These are phyloP conservation scores for Solanum sitiens DNA, from an alignment of 257 asterid species.

Conservation along the genomic window DNA sequence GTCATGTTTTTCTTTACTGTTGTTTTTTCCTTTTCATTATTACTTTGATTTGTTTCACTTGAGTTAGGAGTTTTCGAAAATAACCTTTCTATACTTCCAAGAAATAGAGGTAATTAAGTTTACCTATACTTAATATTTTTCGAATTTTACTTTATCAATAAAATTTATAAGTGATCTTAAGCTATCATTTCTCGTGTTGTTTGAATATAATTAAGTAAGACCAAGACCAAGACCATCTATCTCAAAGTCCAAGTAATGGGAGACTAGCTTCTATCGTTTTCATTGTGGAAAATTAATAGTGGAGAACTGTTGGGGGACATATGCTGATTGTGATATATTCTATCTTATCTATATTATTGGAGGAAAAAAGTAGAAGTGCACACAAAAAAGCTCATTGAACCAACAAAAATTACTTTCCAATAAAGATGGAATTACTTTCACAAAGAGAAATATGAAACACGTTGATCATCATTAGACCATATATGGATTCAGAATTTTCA, in stretches of 20 bases:
- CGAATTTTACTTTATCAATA: too few relatives aligned
- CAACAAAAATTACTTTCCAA: neutral
- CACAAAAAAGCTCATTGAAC: neutral
- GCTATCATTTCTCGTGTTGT: too few relatives aligned
- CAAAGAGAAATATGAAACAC: neutral
- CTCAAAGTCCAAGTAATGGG: neutral
- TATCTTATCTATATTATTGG: neutral
- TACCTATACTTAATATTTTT: fast-evolving
- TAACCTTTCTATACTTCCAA: too few relatives aligned
- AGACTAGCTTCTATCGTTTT: neutral
- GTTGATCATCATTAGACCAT: neutral
- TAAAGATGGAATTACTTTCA: neutral
- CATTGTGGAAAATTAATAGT: neutral
- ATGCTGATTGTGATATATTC: neutral
- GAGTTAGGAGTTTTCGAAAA: too few relatives aligned
- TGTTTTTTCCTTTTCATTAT: too few relatives aligned
- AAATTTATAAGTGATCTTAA: too few relatives aligned
- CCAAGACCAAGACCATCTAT: neutral
- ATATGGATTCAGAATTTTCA: too few relatives aligned
- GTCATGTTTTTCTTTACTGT: too few relatives aligned
- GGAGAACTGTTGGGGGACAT: neutral
- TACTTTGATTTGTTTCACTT: too few relatives aligned
- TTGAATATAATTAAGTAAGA: neutral
- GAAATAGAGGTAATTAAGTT: too few relatives aligned
- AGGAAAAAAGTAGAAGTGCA: neutral